Conservation (phyloP, 2,329 filamentous ascomycete genomes). For the Pseudogymnoascus verrucosus region DNA sequence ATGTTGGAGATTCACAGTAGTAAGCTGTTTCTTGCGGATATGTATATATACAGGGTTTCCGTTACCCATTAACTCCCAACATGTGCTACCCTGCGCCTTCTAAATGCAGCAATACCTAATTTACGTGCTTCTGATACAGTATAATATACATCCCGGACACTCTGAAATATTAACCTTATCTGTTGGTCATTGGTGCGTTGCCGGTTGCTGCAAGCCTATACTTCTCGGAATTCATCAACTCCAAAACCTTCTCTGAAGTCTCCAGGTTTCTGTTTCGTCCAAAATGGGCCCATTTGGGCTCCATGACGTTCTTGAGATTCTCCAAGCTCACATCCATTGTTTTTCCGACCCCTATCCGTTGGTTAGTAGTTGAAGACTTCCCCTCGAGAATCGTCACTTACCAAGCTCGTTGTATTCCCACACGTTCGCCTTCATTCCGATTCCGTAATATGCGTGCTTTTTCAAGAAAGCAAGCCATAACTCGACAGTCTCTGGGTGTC, state of each 20-base stretch:
- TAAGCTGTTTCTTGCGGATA: constrained; percentile 4
- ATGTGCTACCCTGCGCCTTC: constrained; percentile 8
- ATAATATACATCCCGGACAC: constrained; percentile 2
- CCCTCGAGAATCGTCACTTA: constrained; percentile 31
- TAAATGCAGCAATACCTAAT: constrained; percentile 8
- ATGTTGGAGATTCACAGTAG: neutral
- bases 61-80: constrained; percentile 6
- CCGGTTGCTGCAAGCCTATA: constrained; percentile 28
- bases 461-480: constrained; percentile 87
- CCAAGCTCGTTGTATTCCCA: constrained; percentile 77
- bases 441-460: constrained; percentile 90
- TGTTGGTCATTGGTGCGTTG: constrained; percentile 21
- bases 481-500: constrained; percentile 79
- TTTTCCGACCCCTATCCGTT: constrained; percentile 39
- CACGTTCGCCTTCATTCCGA: constrained; percentile 97
- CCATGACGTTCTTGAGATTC: constrained; percentile 35
- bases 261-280: constrained; percentile 43
- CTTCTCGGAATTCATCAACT: constrained; percentile 46
- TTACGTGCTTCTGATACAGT: constrained; percentile 8
- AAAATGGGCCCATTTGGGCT: constrained; percentile 47
- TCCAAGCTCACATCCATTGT: constrained; percentile 42
- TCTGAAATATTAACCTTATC: neutral
- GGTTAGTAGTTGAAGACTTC: constrained; percentile 8
- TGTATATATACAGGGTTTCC: constrained; percentile 10
- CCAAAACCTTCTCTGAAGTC: constrained; percentile 48